Conservation (phyloP, 441 rosid species). For the Aquilaria agallochum region DNA sequence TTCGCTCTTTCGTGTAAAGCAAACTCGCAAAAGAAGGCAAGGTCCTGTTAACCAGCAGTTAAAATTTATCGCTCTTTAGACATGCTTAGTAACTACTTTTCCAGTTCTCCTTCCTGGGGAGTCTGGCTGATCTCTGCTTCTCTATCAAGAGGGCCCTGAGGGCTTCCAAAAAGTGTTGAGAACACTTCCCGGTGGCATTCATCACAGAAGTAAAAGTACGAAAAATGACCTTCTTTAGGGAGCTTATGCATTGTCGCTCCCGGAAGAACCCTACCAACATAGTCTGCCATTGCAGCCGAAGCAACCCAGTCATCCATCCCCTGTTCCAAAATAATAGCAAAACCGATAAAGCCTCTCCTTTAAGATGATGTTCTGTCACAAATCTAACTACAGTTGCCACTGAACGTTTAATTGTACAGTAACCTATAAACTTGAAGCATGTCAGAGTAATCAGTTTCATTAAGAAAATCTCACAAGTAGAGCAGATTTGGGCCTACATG, state of each 20-base stretch:
- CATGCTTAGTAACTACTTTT: constrained; percentile 10
- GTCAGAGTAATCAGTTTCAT: too few species aligned
- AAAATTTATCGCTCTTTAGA: constrained; percentile 17
- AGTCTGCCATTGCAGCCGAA: constrained; percentile 69
- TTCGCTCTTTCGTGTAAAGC: neutral
- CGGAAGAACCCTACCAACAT: constrained; percentile 66
- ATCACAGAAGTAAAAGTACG: constrained; percentile 70
- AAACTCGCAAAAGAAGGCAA: constrained; percentile 1
- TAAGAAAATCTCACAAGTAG: neutral
- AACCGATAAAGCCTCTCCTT: neutral
- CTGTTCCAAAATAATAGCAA: constrained; percentile 28
- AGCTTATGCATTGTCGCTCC: constrained; percentile 60
- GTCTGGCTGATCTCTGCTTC: constrained; percentile 19
- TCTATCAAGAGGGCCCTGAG: constrained; percentile 57
- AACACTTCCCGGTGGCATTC: constrained; percentile 75
- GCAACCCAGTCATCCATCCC: constrained; percentile 80
- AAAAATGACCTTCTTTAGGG: constrained; percentile 83
- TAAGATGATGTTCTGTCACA: neutral
- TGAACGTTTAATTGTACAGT: neutral
- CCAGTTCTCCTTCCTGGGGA: constrained; percentile 10
- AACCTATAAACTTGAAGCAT: too few species aligned
- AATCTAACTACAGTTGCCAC: neutral
- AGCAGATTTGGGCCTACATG: neutral
- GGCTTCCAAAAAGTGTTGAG: constrained; percentile 63
- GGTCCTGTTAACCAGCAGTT: constrained; percentile 4